phyloP scores from a whole-genome alignment of 768 basidiomycete species.

The Solioccasus polychromus region DNA sequence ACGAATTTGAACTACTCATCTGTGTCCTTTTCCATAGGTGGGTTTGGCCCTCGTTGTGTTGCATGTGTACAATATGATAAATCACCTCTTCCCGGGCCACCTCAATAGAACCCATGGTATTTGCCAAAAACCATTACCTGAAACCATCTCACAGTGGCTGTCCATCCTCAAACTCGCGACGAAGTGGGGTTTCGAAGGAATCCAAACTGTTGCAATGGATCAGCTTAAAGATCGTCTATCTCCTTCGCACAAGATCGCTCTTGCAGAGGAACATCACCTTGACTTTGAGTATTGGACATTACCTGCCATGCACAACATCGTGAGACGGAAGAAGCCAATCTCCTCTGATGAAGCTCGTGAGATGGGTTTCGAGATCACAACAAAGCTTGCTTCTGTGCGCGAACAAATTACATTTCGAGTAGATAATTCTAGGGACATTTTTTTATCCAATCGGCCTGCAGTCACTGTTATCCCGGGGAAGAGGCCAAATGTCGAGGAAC shows the following conservation, averaged over 20 bases:
- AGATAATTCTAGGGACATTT: too few relatives aligned
- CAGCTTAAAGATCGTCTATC: slow-evolving; percentile 9
- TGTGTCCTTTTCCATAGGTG: slow-evolving; percentile 13
- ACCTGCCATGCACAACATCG: slow-evolving; percentile 36
- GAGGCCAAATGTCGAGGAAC: not conserved
- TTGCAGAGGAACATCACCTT: slow-evolving; percentile 30
- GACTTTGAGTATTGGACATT: slow-evolving; percentile 30
- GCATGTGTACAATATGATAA: too few relatives aligned
- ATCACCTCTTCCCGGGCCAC: too few relatives aligned
- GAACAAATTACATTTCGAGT: not conserved
- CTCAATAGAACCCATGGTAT: not conserved
- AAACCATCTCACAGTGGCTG: too few relatives aligned
- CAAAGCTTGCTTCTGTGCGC: slow-evolving; percentile 14
- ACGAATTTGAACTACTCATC: slow-evolving; percentile 18
- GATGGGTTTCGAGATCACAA: slow-evolving; percentile 26
- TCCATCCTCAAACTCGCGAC: slow-evolving; percentile 37
- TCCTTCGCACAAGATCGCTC: slow-evolving; percentile 32
- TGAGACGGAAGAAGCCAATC: slow-evolving; percentile 4
- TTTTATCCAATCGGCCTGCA: too few relatives aligned
- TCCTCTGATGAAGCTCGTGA: slow-evolving; percentile 23
- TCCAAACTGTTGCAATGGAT: slow-evolving; percentile 30
- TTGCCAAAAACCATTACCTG: slow-evolving; percentile 9
- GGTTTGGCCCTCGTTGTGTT: too few relatives aligned
- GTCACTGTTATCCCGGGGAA: not conserved
- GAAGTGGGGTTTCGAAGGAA: slow-evolving; percentile 37